phyloP scores from a whole-genome alignment of 2,329 filamentous ascomycete species.

The Orbilia brochopaga region DNA sequence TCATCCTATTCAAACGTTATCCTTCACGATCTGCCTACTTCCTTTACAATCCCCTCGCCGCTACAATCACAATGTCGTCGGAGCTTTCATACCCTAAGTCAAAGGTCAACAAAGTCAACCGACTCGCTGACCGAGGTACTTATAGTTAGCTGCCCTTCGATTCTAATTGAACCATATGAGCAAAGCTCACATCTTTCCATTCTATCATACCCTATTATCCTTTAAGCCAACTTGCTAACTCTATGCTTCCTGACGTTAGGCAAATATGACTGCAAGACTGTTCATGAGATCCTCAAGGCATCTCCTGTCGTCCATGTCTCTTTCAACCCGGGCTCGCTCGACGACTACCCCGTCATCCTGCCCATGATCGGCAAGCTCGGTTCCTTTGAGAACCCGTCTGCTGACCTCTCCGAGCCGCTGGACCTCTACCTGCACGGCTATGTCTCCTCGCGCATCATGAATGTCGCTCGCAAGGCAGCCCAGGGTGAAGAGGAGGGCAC shows the following conservation, averaged over 20 bases:
- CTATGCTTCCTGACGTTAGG: slow-evolving; percentile 63
- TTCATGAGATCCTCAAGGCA: slow-evolving; percentile 77
- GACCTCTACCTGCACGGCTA: slow-evolving; percentile 86
- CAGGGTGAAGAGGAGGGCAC: slow-evolving; percentile 47
- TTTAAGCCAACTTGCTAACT: no score
- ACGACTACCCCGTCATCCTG: slow-evolving; percentile 76
- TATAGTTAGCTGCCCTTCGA: neutral
- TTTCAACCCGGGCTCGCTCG: slow-evolving; percentile 67
- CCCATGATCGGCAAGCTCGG: slow-evolving; percentile 88
- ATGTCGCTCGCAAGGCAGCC: slow-evolving; percentile 61
- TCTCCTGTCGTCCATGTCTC: slow-evolving; percentile 79
- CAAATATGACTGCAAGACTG: slow-evolving; percentile 73
- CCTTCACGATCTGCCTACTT: no score
- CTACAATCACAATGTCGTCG: slow-evolving; percentile 58
- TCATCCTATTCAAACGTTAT: no score
- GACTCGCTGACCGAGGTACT: slow-evolving; percentile 69
- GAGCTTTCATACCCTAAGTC: slow-evolving; percentile 69
- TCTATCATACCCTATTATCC: slow-evolving; percentile 15
- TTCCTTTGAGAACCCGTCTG: slow-evolving; percentile 69
- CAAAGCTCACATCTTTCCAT: slow-evolving; percentile 3
- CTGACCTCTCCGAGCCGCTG: slow-evolving; percentile 68
- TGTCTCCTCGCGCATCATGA: slow-evolving; percentile 78
- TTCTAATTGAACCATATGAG: neutral
- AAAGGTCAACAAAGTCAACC: slow-evolving; percentile 70
- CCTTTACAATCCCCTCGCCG: no score